These are phyloP conservation scores for Ophiostoma sp. DNA, from an alignment of 2,329 filamentous ascomycete species.

Conservation along the genomic window DNA sequence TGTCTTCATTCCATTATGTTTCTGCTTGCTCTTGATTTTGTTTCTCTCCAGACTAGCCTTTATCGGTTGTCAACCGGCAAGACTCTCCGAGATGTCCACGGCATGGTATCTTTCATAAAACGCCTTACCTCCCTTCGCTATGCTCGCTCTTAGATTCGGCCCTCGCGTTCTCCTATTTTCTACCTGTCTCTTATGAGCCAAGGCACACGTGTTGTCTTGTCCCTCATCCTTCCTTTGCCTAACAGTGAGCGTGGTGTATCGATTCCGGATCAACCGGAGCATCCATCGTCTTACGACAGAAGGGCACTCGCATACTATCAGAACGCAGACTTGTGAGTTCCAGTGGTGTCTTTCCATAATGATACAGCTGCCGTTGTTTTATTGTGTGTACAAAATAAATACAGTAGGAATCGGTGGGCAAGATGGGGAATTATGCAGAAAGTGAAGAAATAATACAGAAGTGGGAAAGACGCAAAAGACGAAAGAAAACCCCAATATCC, in stretches of 20 bases:
- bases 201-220: no score
- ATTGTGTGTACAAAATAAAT: neutral
- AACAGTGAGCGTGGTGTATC: neutral
- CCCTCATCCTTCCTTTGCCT: neutral
- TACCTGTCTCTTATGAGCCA: neutral
- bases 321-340: neutral
- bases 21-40: no score
- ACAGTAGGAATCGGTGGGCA: neutral
- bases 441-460: neutral
- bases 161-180: neutral
- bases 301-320: neutral
- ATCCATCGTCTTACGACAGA: neutral
- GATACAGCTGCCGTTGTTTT: neutral
- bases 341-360: neutral
- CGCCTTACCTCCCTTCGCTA: neutral
- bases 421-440: conserved; percentile 4
- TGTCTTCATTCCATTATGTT: no score
- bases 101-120: neutral
- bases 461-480: neutral
- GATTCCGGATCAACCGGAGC: neutral
- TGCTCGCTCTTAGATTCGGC: neutral
- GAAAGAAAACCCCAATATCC: neutral
- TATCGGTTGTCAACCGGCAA: no score
- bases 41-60: no score
- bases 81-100: no score